Evolutionary conservation across 116 monocot genomes (phyloP).

Genomic region (Cymodocea nodosa): DNA sequence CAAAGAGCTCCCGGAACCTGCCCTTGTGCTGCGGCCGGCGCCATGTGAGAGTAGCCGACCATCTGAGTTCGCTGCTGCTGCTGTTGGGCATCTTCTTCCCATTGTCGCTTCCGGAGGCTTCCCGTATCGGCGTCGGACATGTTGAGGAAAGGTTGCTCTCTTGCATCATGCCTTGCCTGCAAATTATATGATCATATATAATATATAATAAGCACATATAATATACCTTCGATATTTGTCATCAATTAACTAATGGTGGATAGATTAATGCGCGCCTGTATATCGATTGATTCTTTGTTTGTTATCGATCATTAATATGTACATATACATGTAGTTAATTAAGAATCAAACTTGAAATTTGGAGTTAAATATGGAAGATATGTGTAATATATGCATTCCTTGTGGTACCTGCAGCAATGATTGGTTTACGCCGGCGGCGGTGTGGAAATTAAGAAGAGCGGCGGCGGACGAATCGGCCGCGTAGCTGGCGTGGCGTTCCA

Average conservation of each 20-base stretch:
- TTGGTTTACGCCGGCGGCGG: constrained; percentile 11
- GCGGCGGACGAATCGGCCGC: constrained; percentile 5
- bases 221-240: too few species aligned
- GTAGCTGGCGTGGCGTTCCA: constrained; percentile 4
- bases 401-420: constrained; percentile 6
- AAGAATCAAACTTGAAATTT: too few species aligned
- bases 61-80: constrained; percentile 34
- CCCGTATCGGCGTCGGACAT: constrained; percentile 11
- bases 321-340: too few species aligned
- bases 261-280: too few species aligned
- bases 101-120: constrained; percentile 25
- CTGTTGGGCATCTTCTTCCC: constrained; percentile 30
- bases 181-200: background rate
- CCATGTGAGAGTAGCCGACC: constrained; percentile 33
- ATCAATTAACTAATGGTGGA: too few species aligned
- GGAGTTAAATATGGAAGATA: background rate
- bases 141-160: constrained; percentile 15
- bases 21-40: constrained; percentile 8
- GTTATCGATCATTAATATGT: background rate
- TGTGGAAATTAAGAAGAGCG: constrained; percentile 35
- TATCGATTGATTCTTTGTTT: background rate
- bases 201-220: background rate
- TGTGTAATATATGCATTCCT: too few species aligned
- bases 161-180: constrained; percentile 6
- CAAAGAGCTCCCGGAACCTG: constrained; percentile 31